Conservation (phyloP, 2,329 filamentous ascomycete species). For the Cercospora nicotianae region DNA sequence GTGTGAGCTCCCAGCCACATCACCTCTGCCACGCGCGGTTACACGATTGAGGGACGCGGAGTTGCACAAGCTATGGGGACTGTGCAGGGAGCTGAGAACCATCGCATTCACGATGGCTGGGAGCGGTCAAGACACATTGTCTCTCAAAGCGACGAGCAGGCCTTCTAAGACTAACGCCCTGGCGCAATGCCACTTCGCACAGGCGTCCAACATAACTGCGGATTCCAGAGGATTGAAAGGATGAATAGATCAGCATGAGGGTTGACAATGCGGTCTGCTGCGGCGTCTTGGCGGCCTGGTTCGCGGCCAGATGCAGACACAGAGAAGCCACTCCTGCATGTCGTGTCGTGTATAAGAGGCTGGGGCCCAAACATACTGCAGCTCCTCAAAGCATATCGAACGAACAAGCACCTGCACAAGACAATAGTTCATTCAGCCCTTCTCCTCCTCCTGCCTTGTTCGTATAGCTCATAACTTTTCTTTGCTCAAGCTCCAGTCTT, state of each 20-base stretch:
- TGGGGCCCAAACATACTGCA: slow-evolving; percentile 3
- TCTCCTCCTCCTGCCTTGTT: neutral
- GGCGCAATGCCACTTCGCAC: neutral
- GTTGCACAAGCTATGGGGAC: neutral
- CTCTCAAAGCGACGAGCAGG: neutral
- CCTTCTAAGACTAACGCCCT: neutral
- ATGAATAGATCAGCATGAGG: neutral
- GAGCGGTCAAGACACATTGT: neutral
- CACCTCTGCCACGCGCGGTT: neutral
- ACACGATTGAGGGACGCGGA: neutral
- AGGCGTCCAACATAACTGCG: neutral
- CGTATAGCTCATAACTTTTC: neutral
- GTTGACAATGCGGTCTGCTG: neutral
- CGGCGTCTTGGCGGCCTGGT: neutral
- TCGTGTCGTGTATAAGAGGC: neutral
- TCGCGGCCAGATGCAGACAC: neutral
- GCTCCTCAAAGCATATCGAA: neutral
- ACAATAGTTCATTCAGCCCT: neutral
- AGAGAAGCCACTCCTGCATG: neutral
- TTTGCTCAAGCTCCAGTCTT: neutral
- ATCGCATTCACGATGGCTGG: neutral
- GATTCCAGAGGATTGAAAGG: neutral
- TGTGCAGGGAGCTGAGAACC: neutral
- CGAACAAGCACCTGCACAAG: neutral
- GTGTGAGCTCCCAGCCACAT: slow-evolving; percentile 4